Base-by-base conservation (phyloP, 2,329 filamentous ascomycete genomes). In the Fusarium longipes region DNA sequence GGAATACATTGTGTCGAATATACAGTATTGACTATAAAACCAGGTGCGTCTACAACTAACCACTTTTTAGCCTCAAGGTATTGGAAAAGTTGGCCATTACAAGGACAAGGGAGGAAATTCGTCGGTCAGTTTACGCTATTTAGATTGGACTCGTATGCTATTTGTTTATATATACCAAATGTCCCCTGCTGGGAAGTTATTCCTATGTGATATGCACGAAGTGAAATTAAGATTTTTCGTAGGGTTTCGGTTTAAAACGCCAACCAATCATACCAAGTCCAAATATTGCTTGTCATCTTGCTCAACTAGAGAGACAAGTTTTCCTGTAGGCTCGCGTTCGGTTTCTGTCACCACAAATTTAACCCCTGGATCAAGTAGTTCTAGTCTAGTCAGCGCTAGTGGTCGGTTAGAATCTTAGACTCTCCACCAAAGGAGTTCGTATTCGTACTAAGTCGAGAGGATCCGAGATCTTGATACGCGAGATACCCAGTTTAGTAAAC, bases 381-480 rank as follows among this genome's bases (percentile, higher is more conserved):
- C 7, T 43, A n/a, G 18, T 25, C 7, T 43, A n/a, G 18, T 36
- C 20, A 32, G 36, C 30, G 22, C 32, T 59, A 60, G 52, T n/a
- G 8, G 11, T 20, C 30, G 18, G 7, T 22, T 20, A 43, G 24
- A 24, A 5, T 35, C 10, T 17, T 24, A 39, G 36, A 22, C 18
- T n/a, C 35, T 33, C 20, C 58, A 62, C 58, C 35, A 40, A 22
- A 40, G 58, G 57, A 42, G 58, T 35, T 63, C 58, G 58, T 62
- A 63, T 62, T 62, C 58, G 58, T 39, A 59, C 17, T 17, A 1
- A 11, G 20, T 24, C 30, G 24, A 25, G 5, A 30, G 20, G 1
- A 48, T 48, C 47, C 18, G 22, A 47, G 42, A 47, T 36, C 45
- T 25, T 24, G 47, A 61, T 45, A 36, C 54, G 47, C 56, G 14